These are phyloP conservation scores for Conoideocrella luteorostrata DNA, from an alignment of 2,329 filamentous ascomycete species.

Conservation along the genomic window DNA sequence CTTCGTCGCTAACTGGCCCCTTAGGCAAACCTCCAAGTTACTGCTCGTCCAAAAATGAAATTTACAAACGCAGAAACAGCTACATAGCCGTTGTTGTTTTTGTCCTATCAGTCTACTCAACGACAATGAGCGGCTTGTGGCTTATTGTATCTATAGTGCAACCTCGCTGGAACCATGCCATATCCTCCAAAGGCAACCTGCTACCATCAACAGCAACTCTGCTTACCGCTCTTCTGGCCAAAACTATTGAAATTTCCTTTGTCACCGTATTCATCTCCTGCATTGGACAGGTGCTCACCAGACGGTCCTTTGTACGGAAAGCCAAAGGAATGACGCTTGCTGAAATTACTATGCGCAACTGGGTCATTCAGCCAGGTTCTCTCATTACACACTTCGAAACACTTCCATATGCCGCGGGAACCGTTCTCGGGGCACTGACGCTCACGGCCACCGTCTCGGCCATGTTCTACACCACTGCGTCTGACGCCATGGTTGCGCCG, in stretches of 20 bases:
- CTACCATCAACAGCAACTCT: conserved; percentile 59
- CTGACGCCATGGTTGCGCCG: conserved; percentile 67
- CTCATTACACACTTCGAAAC: conserved; percentile 64
- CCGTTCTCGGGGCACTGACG: conserved; percentile 57
- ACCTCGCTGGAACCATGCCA: conserved; percentile 54
- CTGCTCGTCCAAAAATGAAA: conserved; percentile 26
- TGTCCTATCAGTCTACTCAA: conserved; percentile 54
- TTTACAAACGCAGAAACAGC: conserved; percentile 24
- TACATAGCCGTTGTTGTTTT: conserved; percentile 47
- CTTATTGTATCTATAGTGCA: conserved; percentile 54
- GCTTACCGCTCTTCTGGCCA: conserved; percentile 63
- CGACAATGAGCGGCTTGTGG: conserved; percentile 59
- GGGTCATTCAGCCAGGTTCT: conserved; percentile 67
- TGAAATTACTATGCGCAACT: conserved; percentile 71
- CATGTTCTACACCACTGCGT: conserved; percentile 71
- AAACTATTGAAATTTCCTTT: conserved; percentile 71
- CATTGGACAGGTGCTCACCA: conserved; percentile 67
- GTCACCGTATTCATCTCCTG: conserved; percentile 72
- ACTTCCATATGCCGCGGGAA: conserved; percentile 56
- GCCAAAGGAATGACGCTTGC: conserved; percentile 64
- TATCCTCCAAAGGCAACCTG: conserved; percentile 48
- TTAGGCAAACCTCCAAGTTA: conserved; percentile 23
- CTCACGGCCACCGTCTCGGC: conserved; percentile 58
- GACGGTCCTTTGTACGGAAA: conserved; percentile 55
- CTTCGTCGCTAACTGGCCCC: not conserved